phyloP scores from a whole-genome alignment of 805 yeast species.

The Ogataea neopini region DNA sequence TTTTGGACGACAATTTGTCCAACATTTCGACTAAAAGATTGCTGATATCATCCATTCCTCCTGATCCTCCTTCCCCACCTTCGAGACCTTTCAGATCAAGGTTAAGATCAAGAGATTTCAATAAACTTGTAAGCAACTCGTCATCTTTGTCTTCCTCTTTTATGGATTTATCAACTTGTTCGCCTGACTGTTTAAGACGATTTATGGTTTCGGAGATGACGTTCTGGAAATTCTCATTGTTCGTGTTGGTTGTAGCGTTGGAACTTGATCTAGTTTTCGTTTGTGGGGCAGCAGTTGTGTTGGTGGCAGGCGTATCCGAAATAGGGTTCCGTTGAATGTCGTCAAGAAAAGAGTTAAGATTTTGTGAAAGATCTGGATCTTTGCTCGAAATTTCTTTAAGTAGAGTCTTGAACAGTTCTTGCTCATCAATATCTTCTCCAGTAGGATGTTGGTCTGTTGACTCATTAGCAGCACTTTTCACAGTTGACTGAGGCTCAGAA shows the following conservation, averaged over 20 bases:
- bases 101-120: conserved; percentile 58
- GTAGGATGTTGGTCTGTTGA: no score
- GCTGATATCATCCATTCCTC: conserved; percentile 41
- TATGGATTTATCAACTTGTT: conserved; percentile 60
- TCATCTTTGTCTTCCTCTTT: conserved; percentile 41
- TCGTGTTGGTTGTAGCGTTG: conserved; percentile 14
- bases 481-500: no score
- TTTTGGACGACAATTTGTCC: conserved; percentile 80
- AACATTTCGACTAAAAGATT: conserved; percentile 70
- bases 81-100: conserved; percentile 33
- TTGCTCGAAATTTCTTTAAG: conserved; percentile 25
- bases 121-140: conserved; percentile 59
- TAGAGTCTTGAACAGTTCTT: conserved; percentile 27
- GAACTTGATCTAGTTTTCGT: conserved; percentile 2
- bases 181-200: conserved; percentile 76
- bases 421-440: conserved; percentile 22
- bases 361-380: conserved; percentile 33
- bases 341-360: conserved; percentile 25
- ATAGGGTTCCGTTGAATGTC: conserved; percentile 18
- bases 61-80: conserved; percentile 21
- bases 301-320: conserved; percentile 18
- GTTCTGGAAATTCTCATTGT: conserved; percentile 53
- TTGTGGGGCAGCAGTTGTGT: not conserved
- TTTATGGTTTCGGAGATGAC: conserved; percentile 80
- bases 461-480: no score